Evolutionary conservation across 768 basidiomycete species (phyloP), one percentile per base, ranked within the genome.

Genomic region (Xerocomellus dryophilus): DNA sequence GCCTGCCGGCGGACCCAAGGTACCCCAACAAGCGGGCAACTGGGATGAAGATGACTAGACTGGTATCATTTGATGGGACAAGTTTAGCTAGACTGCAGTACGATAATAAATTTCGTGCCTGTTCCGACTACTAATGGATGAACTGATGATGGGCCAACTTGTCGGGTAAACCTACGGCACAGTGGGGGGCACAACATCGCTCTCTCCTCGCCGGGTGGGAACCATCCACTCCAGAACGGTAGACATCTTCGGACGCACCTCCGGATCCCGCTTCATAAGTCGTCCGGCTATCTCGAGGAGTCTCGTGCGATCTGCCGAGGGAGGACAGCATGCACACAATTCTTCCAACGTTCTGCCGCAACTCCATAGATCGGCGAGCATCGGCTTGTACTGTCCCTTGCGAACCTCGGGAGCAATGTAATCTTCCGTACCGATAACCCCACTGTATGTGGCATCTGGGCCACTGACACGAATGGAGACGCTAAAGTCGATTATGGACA

Each of bases 1-100:
- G 67, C 88, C 89, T n/a, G 89, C 90, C 0, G 90, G 90, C 29
- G 90, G 90, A 45, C 90, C 90, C 44, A 93, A 91, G 68, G 76
- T 93, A 45, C 90, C 90, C 49, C 90, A 93, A 65, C 91, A 93
- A 68, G 78, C 86, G 36, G 84, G 89, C 7, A 90, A 90, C 67
- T 93, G 90, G 90, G 91, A 93, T 60, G 86, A 86, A 23, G 90
- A 68, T 31, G 67, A 92, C 68, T 75, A 71, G 62, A 52, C 27
- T 36, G 20, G 49, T 44, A 55, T 63, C 58, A 44, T 32, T 54
- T 18, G 56, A 42, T 31, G 29, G 32, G 50, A 35, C 54, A 51
- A 31, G 32, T 53, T 50, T 63, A 55, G 50, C 43, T 57, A 60
- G 53, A 57, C 45, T 50, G 60, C 57, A 58, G 41, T 71, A 70